Evolutionary conservation across 179 eudicot species (phyloP), one percentile per base, ranked within the genome.

Genomic region (Heliamphora pulchella): DNA sequence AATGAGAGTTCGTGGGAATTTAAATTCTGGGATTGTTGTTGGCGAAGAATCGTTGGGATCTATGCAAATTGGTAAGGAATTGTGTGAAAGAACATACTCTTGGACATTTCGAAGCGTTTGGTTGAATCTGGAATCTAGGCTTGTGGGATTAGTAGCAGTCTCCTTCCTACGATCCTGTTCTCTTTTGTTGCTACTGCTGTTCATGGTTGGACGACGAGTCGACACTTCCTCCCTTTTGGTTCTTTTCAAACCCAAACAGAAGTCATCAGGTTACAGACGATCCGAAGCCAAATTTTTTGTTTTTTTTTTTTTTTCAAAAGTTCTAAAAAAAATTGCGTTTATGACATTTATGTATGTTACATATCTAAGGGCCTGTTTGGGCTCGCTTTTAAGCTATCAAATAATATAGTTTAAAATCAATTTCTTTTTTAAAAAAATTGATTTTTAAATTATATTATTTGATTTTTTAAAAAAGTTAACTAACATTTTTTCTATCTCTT

Each of bases 91-190:
- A 41, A 70, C 76, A 61, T 88, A 93, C 98, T 97, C 97, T 87
- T 94, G 97, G 80, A 92, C 97, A 84, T 83, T 89, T 73, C 90
- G 83, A 46, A 94, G 90, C 62, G 98, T 94, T 76, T 90, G 95
- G 71, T 90, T 94, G 87, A 91, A 91, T 83, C 96, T 93, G 82
- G 96, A 93, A 89, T 93, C 96, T 3, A 85, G 85, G 71, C 66
- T 75, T n/a, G 88, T 64, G 74, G 76, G 67, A 41, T 73, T 66
- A 46, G 71, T n/a, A 76, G 67, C 75, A 43, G 80, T 76, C 3
- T 81, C 81, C 66, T 83, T 79, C 72, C 55, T 80, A 18, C 31
- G 82, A 67, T 86, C 81, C 46, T 86, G 83, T 13, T 86, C 78
- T 79, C 74, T 84, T 58, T 77, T 46, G 78, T 71, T 75, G 78